Base-by-base conservation (phyloP, 371 early-diverging fungal genomes). In the Thermomucor indicae-seudaticae region DNA sequence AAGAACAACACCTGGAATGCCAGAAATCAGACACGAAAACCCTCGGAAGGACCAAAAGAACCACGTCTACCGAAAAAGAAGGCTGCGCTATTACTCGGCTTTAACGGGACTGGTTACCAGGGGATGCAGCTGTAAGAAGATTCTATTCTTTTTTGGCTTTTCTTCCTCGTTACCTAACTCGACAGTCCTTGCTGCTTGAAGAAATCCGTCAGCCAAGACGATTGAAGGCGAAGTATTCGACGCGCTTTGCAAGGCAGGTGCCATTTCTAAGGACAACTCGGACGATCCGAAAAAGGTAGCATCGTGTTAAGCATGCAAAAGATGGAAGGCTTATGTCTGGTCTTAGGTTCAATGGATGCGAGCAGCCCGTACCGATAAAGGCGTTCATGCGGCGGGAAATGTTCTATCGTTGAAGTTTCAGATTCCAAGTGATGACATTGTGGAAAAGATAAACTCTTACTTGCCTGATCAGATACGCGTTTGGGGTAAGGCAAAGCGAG, bases 341-440 rank as follows among this genome's bases (percentile, higher is more conserved):
- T 37, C 20, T 5, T 37, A 93, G 86, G 78, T 86, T 25, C 75
- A 79, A 24, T 84, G 93, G 67, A 78, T 80, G 80, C 74, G 99
- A 47, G 88, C 95, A 10, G 98, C 97, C n/a, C 83, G 99, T 23
- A 99, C 99, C 0, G 99, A 99, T 68, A 99, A 99, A 72, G 99
- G 99, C 17, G 99, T 99, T 1, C 98, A 98, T 66, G 99, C 99
- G 6, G 95, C 94, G 19, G 95, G 98, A 17, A 93, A 97, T 51
- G 83, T 99, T 0, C 79, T 96, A n/a, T 88, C 93, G 2, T 57
- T 92, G 30, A 99, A 99, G 72, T 82, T 96, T 84, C 82, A 87
- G 32, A 64, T 85, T 14, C 61, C 62, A 1, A 51, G 47, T 16
- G 43, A 53, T 17, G 83, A 86, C 29, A 64, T 93, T 7, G 76